phyloP scores from a whole-genome alignment of 169 alveolate species.

The Eimeria acervulina region DNA sequence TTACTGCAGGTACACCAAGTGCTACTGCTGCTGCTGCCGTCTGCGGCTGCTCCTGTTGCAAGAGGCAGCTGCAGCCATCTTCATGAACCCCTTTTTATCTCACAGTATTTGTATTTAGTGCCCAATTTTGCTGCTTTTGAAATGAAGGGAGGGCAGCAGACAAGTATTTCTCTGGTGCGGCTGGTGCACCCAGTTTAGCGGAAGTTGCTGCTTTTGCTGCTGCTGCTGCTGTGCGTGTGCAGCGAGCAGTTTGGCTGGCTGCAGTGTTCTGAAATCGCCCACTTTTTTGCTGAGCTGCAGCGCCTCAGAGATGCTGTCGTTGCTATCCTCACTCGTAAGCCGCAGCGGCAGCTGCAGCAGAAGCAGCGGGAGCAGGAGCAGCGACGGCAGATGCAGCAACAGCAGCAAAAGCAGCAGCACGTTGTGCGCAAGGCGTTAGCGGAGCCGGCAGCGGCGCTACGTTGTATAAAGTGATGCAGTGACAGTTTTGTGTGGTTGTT shows the following conservation, averaged over 20 bases:
- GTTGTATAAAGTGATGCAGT: background rate
- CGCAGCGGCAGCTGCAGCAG: background rate
- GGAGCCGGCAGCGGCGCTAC: background rate
- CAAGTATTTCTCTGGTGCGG: too few relatives aligned
- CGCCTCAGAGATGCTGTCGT: slow-evolving; percentile 27
- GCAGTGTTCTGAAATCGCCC: slow-evolving; percentile 60
- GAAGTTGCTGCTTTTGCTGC: background rate
- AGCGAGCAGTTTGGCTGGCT: slow-evolving; percentile 60
- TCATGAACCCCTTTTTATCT: too few relatives aligned
- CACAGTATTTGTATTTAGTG: too few relatives aligned
- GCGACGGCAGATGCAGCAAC: background rate
- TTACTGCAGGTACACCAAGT: slow-evolving; percentile 15
- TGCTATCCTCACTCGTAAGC: slow-evolving; percentile 53
- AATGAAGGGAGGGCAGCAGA: too few relatives aligned
- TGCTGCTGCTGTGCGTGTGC: background rate
- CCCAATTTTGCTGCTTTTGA: too few relatives aligned
- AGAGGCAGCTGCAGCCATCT: background rate
- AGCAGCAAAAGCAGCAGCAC: background rate
- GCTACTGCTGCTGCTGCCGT: background rate
- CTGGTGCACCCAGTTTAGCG: too few relatives aligned
- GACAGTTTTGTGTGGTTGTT: background rate
- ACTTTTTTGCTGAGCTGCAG: slow-evolving; percentile 39
- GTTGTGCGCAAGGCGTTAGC: background rate
- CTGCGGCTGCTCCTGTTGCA: background rate
- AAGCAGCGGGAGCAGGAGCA: background rate